Conservation (phyloP, 805 yeast genomes). For the Sugiyamaella smithiae region DNA sequence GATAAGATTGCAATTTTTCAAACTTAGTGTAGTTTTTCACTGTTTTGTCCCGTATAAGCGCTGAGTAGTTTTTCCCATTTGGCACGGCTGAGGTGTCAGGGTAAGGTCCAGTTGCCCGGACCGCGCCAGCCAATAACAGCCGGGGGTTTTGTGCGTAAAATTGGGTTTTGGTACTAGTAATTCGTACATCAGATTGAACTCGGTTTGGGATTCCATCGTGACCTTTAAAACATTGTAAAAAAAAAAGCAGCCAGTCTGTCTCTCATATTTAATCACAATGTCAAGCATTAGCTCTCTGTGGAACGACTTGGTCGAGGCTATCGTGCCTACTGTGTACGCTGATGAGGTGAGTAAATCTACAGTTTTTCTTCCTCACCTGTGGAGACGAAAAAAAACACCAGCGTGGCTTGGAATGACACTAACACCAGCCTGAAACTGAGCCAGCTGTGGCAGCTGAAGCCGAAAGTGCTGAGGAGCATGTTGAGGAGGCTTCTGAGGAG, state of each 20-base stretch:
- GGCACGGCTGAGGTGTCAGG: not conserved
- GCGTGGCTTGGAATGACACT: constrained; percentile 18
- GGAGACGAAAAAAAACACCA: constrained; percentile 1
- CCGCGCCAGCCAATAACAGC: not conserved
- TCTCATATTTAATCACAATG: constrained; percentile 12
- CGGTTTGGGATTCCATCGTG: not conserved
- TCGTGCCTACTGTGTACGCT: constrained; percentile 76
- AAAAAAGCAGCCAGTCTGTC: not conserved
- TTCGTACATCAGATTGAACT: constrained; percentile 1
- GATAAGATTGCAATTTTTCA: not conserved
- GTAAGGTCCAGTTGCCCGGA: not conserved
- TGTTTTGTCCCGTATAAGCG: not conserved
- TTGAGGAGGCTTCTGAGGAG: constrained; percentile 34
- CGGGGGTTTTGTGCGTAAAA: not conserved
- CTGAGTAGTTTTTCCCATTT: too few species aligned
- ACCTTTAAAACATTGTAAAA: not conserved
- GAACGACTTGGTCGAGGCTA: constrained; percentile 70
- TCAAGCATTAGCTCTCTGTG: constrained; percentile 24
- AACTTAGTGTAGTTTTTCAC: not conserved
- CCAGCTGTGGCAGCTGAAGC: constrained; percentile 8
- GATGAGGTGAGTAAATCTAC: constrained; percentile 46
- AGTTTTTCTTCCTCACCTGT: too few species aligned
- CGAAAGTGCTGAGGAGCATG: constrained; percentile 25
- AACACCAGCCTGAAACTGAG: constrained; percentile 1
- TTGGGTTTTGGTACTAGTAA: not conserved